These are phyloP conservation scores for Huiozyma naganishii DNA, from an alignment of 805 yeast species.

Conservation along the genomic window DNA sequence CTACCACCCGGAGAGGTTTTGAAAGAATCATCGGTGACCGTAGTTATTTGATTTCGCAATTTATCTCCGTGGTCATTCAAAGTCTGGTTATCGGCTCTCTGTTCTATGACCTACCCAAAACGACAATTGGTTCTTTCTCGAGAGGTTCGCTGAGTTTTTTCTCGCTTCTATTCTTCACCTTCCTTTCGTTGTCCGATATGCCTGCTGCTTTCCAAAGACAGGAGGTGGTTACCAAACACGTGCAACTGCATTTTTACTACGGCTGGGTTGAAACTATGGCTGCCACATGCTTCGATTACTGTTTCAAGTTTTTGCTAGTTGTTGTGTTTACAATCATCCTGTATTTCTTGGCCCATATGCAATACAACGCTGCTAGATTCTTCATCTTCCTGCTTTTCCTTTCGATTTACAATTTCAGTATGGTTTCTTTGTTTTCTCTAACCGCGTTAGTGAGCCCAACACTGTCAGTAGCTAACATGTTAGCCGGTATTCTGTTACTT, in stretches of 20 bases:
- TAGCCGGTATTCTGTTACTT: constrained; percentile 46
- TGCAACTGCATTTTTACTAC: constrained; percentile 51
- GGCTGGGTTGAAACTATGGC: constrained; percentile 62
- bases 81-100: constrained; percentile 40
- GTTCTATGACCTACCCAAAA: constrained; percentile 34
- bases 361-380: constrained; percentile 39
- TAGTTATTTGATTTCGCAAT: constrained; percentile 31
- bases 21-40: constrained; percentile 36
- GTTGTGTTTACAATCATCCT: constrained; percentile 36
- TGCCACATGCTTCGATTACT: constrained; percentile 46
- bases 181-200: constrained; percentile 49
- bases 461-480: constrained; percentile 46
- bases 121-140: constrained; percentile 40
- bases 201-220: constrained; percentile 37
- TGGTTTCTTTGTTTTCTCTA: constrained; percentile 43
- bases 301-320: constrained; percentile 37
- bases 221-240: constrained; percentile 52
- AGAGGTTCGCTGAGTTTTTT: constrained; percentile 46
- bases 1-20: constrained; percentile 36
- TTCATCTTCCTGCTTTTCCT: constrained; percentile 39
- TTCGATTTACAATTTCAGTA: constrained; percentile 33
- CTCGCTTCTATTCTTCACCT: constrained; percentile 43
- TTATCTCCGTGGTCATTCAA: constrained; percentile 32
- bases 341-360: constrained; percentile 45
- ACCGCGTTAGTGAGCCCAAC: constrained; percentile 41